Evolutionary conservation across 768 basidiomycete genomes (phyloP).

Genomic region (Astraeus odoratus): DNA sequence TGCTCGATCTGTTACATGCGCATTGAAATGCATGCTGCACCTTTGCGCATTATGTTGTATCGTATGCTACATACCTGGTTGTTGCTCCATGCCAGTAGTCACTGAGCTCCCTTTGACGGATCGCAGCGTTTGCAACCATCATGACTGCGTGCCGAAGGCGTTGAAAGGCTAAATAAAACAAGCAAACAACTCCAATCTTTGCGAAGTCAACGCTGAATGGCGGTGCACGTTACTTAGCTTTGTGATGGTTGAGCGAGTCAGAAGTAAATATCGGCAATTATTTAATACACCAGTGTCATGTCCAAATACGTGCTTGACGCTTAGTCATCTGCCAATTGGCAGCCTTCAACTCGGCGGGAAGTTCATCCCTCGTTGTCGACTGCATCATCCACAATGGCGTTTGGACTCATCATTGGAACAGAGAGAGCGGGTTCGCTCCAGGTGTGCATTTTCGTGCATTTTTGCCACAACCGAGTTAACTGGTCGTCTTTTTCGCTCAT

Average conservation of each 20-base stretch:
- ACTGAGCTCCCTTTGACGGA: too few relatives aligned
- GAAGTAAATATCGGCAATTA: background rate
- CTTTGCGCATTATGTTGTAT: too few relatives aligned
- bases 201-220: too few relatives aligned
- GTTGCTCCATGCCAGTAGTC: too few relatives aligned
- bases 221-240: too few relatives aligned
- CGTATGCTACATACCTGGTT: too few relatives aligned
- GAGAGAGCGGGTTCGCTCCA: constrained; percentile 69
- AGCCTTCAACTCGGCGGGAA: constrained; percentile 11
- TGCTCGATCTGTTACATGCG: too few relatives aligned
- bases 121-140: too few relatives aligned
- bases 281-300: background rate
- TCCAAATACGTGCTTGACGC: constrained; percentile 9
- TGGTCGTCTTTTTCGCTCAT: constrained; percentile 9
- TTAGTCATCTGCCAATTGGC: constrained; percentile 19
- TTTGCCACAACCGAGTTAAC: background rate
- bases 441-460: constrained; percentile 31
- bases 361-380: constrained; percentile 13
- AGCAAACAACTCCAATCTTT: too few relatives aligned
- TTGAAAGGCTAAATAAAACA: too few relatives aligned
- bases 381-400: constrained; percentile 43
- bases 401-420: constrained; percentile 73
- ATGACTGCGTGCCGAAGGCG: too few relatives aligned
- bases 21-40: too few relatives aligned
- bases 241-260: background rate